Percentiles rank a stretch among this genome's conserved stretches.
phyloP scores from a whole-genome alignment of 371 early-diverging fungal species.

The Dichotomocladium elegans region DNA sequence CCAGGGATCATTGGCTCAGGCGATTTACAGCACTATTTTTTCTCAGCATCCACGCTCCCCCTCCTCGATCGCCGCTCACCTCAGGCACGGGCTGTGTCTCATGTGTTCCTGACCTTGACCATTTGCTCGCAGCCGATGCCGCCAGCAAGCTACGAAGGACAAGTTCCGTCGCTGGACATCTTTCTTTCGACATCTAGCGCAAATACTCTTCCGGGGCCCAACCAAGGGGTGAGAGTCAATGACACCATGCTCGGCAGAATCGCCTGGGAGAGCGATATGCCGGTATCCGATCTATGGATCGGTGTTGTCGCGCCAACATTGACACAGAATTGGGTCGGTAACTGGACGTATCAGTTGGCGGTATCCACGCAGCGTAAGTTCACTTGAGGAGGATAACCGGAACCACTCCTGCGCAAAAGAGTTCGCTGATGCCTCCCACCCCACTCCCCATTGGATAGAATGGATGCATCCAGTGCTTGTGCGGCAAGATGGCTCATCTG shows the following conservation, averaged over 20 bases:
- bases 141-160: conserved; percentile 19
- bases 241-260: conserved; percentile 23
- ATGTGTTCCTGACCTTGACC: conserved; percentile 26
- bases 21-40: conserved; percentile 19
- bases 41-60: neutral
- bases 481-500: conserved; percentile 20
- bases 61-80: conserved; percentile 4
- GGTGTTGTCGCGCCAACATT: conserved; percentile 40
- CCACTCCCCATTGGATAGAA: conserved; percentile 19
- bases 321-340: conserved; percentile 33
- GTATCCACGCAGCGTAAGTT: conserved; percentile 50
- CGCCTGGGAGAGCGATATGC: conserved; percentile 26
- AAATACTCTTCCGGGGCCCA: conserved; percentile 46
- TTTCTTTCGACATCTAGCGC: conserved; percentile 38
- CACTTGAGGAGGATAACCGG: no score
- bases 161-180: conserved; percentile 33
- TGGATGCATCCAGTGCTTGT: conserved; percentile 24
- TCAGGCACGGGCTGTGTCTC: conserved; percentile 8
- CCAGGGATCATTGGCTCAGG: conserved; percentile 10
- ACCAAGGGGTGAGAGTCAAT: conserved; percentile 25
- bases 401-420: no score
- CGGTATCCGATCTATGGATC: conserved; percentile 29
- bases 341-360: conserved; percentile 55
- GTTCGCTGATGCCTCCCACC: no score
- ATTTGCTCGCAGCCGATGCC: conserved; percentile 34